Evolutionary conservation across 192 early-diverging fungal genomes (phyloP).

Genomic region (Podila clonocystis): DNA sequence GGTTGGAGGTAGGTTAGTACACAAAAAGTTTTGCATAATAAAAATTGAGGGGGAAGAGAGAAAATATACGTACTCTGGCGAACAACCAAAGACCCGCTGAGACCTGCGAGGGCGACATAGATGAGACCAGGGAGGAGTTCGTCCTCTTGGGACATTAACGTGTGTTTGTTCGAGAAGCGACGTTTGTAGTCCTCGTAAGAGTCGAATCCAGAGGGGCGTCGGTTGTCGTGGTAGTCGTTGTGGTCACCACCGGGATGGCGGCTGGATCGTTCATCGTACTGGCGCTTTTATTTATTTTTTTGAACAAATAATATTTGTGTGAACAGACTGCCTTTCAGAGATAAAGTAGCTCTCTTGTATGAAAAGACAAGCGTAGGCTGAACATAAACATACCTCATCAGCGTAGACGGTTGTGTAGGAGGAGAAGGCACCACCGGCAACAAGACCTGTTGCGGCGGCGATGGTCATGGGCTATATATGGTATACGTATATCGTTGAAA

Average conservation of each 20-base stretch:
- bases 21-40: conserved; percentile 4
- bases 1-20: background rate
- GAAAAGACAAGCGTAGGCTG: background rate
- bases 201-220: background rate
- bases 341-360: background rate
- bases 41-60: background rate
- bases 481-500: no score
- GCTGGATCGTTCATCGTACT: background rate
- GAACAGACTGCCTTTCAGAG: background rate
- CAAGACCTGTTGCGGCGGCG: conserved; percentile 27
- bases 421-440: conserved; percentile 27
- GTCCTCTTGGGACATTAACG: conserved; percentile 26
- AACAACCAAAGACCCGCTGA: conserved; percentile 34
- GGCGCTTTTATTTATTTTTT: background rate
- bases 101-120: conserved; percentile 36
- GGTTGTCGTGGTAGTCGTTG: background rate
- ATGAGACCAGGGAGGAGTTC: conserved; percentile 40
- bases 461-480: conserved; percentile 38
- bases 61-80: conserved; percentile 26
- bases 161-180: conserved; percentile 10
- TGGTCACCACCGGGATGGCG: background rate
- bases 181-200: background rate
- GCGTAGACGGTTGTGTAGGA: conserved; percentile 39
- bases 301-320: background rate
- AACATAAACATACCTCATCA: conserved; percentile 7